Conservation (phyloP, 306 rosid genomes). For the Vigna radiata region DNA sequence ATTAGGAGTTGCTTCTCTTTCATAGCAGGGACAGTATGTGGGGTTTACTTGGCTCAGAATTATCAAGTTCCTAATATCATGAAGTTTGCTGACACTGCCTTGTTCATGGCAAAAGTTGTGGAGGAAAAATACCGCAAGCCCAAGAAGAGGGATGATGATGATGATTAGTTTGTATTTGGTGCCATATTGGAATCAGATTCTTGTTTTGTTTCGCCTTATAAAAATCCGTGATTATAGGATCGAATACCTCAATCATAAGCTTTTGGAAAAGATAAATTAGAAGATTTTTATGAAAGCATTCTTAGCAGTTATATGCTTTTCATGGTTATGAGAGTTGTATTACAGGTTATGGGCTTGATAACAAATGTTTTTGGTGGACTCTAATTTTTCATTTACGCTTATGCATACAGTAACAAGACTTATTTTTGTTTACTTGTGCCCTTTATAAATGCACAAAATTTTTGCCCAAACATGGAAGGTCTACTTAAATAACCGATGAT, state of each 20-base stretch:
- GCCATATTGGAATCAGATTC: conserved; percentile 45
- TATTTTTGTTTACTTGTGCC: too few relatives aligned
- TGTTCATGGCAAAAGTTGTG: conserved; percentile 58
- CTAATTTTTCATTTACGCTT: conserved; percentile 15
- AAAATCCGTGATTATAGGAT: conserved; percentile 31
- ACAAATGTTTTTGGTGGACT: neutral
- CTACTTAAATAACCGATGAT: neutral
- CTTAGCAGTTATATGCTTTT: conserved; percentile 1
- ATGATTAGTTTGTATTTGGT: conserved; percentile 29
- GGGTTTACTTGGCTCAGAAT: conserved; percentile 83
- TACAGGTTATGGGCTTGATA: neutral
- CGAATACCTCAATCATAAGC: neutral
- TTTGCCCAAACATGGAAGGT: neutral
- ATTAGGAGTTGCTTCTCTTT: conserved; percentile 77
- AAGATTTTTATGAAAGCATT: neutral
- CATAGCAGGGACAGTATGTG: conserved; percentile 65
- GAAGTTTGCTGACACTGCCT: conserved; percentile 70
- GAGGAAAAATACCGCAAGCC: conserved; percentile 80
- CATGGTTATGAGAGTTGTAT: conserved; percentile 26
- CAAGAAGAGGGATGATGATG: conserved; percentile 55
- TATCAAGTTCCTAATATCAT: conserved; percentile 78
- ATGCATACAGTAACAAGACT: too few relatives aligned
- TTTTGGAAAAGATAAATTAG: conserved; percentile 13
- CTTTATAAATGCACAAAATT: neutral
- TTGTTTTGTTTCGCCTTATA: conserved; percentile 3